Percentiles rank a stretch among this genome's conserved stretches.
phyloP scores from a whole-genome alignment of 2,329 filamentous ascomycete species.

The Fusarium globosum region DNA sequence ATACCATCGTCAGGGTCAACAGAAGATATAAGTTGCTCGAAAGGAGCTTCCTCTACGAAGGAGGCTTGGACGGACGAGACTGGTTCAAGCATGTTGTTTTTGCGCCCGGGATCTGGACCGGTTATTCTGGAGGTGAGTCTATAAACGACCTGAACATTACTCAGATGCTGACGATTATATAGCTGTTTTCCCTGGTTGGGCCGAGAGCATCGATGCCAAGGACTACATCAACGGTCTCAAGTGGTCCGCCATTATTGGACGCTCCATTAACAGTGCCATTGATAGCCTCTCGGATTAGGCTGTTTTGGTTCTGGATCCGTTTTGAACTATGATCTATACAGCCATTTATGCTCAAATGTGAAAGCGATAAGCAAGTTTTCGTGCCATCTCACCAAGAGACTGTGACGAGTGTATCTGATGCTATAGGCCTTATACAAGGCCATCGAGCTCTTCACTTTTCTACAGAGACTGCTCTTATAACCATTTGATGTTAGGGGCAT shows the following conservation, averaged over 20 bases:
- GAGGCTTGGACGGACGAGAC: slow-evolving; percentile 79
- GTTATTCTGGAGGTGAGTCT: slow-evolving; percentile 79
- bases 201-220: slow-evolving; percentile 70
- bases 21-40: slow-evolving; percentile 87
- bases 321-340: neutral
- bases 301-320: neutral
- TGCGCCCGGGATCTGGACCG: slow-evolving; percentile 90
- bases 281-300: slow-evolving; percentile 47
- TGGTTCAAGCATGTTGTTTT: slow-evolving; percentile 99
- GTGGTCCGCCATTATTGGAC: slow-evolving; percentile 70
- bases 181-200: slow-evolving; percentile 72
- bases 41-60: slow-evolving; percentile 78
- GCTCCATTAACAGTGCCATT: slow-evolving; percentile 60
- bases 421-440: no score
- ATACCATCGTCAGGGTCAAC: slow-evolving; percentile 75
- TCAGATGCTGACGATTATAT: neutral
- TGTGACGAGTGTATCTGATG: no score
- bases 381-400: neutral
- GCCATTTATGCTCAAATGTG: neutral
- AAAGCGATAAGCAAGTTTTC: neutral
- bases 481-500: no score
- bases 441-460: no score
- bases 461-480: no score
- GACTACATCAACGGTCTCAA: slow-evolving; percentile 68
- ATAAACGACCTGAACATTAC: neutral